A percentile compares a stretch with the other conserved stretches of the same genome.
phyloP scores from a whole-genome alignment of 148 eudicot species.

The Agrostemma githago region DNA sequence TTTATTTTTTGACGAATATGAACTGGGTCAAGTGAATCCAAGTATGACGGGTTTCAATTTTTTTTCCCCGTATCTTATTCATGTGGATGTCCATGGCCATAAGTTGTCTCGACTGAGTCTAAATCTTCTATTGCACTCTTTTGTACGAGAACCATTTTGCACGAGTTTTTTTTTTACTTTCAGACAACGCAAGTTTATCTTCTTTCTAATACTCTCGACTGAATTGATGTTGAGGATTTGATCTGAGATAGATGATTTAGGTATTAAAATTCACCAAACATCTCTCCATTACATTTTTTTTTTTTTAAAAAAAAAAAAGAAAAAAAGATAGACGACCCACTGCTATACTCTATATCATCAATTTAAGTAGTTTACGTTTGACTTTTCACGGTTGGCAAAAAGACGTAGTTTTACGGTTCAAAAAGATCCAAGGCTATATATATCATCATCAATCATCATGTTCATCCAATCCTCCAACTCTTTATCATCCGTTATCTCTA shows the following conservation, averaged over 20 bases:
- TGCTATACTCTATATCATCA: neutral
- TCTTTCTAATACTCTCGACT: neutral
- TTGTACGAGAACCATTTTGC: no score
- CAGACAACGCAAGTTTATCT: no score
- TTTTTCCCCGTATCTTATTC: no score
- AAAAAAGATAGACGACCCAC: neutral
- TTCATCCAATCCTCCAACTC: slow-evolving; percentile 37
- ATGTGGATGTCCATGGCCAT: no score
- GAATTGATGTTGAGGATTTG: neutral
- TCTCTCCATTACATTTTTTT: neutral
- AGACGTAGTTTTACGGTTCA: neutral
- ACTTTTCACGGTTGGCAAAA: neutral
- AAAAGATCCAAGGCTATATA: slow-evolving; percentile 9
- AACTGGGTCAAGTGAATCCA: no score
- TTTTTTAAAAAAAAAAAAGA: no score
- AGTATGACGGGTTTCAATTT: no score
- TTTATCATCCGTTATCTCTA: slow-evolving; percentile 20
- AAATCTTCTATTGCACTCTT: no score
- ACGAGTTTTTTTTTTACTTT: no score
- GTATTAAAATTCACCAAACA: neutral
- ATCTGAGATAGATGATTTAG: neutral
- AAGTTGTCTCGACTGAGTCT: no score
- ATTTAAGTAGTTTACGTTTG: no score
- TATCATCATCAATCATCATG: slow-evolving; percentile 26
- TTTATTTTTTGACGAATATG: no score